Evolutionary conservation across 768 basidiomycete species (phyloP).

Genomic region (Nidularia pulvinata): DNA sequence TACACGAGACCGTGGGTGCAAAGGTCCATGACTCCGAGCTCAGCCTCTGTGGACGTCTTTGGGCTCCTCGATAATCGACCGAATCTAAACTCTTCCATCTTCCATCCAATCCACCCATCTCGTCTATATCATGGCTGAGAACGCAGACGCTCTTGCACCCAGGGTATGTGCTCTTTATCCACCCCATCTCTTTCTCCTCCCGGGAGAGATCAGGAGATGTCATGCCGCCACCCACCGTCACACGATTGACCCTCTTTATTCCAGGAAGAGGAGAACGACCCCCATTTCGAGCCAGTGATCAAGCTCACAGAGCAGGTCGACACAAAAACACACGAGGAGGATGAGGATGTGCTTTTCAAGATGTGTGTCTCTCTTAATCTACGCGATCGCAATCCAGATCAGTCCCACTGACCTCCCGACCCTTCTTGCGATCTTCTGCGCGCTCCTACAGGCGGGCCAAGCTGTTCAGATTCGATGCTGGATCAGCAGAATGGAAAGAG

Average conservation of each 20-base stretch:
- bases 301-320: constrained; percentile 96
- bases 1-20: too few species aligned
- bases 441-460: constrained; percentile 81
- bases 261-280: constrained; percentile 81
- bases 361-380: constrained; percentile 62
- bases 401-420: constrained; percentile 16
- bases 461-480: constrained; percentile 90
- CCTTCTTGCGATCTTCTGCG: constrained; percentile 5
- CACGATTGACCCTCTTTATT: constrained; percentile 16
- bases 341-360: constrained; percentile 93
- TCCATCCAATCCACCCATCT: constrained; percentile 19
- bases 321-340: constrained; percentile 93
- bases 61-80: too few species aligned
- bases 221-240: neutral
- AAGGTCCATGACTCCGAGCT: too few species aligned
- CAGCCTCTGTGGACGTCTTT: too few species aligned
- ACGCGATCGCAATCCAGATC: constrained; percentile 32
- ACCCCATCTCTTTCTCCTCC: neutral
- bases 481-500: constrained; percentile 94
- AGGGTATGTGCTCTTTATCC: constrained; percentile 48
- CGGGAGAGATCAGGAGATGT: neutral
- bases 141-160: constrained; percentile 65
- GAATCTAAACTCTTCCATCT: constrained; percentile 6
- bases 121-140: constrained; percentile 50
- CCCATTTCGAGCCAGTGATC: constrained; percentile 95